A percentile compares a stretch with the other conserved stretches of the same genome.
Conservation (phyloP, 2,329 filamentous ascomycete species). For the Colletotrichum aenigma region DNA sequence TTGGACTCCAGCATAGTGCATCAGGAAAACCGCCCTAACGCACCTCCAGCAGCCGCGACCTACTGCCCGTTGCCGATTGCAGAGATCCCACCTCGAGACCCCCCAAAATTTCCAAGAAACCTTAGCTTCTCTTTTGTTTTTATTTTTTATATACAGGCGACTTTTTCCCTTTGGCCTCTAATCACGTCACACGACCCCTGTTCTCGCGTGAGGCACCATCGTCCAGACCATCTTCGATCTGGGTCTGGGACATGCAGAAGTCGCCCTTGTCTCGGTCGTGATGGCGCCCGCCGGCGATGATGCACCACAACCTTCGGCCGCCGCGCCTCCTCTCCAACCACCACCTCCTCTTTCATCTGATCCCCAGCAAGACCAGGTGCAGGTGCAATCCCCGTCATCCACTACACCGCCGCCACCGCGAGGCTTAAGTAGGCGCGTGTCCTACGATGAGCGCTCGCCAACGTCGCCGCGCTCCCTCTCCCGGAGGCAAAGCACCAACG, state of each 20-base stretch:
- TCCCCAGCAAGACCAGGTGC: background rate
- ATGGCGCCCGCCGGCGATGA: conserved; percentile 13
- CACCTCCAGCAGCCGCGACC: background rate
- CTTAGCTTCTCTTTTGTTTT: background rate
- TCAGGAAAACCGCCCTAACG: conserved; percentile 3
- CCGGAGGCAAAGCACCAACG: conserved; percentile 32
- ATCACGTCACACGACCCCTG: conserved; percentile 31
- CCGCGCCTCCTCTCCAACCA: background rate
- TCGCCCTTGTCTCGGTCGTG: conserved; percentile 5
- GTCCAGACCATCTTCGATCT: background rate
- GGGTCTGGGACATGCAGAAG: background rate
- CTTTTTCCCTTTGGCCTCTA: background rate
- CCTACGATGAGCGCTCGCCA: conserved; percentile 8
- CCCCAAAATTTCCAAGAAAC: background rate
- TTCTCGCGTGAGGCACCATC: conserved; percentile 6
- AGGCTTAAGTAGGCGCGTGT: conserved; percentile 9
- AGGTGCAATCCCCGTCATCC: background rate
- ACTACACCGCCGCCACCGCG: background rate
- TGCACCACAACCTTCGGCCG: background rate
- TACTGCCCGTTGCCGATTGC: background rate
- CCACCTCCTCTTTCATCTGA: background rate
- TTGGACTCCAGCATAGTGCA: background rate
- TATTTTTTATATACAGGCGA: background rate
- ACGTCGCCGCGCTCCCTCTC: conserved; percentile 4
- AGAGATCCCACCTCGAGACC: background rate